Evolutionary conservation across 306 rosid species (phyloP).

Genomic region (Medicago arabica): DNA sequence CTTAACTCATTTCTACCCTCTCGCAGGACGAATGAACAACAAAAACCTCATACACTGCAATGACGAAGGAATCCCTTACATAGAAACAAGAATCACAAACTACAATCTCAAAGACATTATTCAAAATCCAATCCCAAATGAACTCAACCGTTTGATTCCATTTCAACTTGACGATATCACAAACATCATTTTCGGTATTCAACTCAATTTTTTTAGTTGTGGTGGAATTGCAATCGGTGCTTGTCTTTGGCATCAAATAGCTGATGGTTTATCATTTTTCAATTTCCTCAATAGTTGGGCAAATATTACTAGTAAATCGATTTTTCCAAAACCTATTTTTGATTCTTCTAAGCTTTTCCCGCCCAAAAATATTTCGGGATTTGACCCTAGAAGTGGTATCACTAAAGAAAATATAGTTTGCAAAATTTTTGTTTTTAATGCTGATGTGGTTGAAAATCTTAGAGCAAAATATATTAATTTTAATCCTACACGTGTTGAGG

Average conservation of each 20-base stretch:
- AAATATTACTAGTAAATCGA: constrained; percentile 21
- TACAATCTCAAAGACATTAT: constrained; percentile 46
- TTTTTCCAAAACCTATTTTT: constrained; percentile 44
- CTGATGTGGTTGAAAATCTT: not conserved
- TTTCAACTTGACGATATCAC: constrained; percentile 49
- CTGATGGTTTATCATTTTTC: constrained; percentile 54
- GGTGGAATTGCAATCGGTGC: constrained; percentile 62
- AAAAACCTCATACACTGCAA: constrained; percentile 49
- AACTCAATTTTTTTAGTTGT: constrained; percentile 56
- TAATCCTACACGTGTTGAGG: not conserved
- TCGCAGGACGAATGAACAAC: constrained; percentile 51
- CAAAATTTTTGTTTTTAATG: constrained; percentile 52
- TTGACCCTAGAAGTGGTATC: constrained; percentile 44
- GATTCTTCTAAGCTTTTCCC: constrained; percentile 62
- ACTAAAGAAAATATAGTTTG: constrained; percentile 45
- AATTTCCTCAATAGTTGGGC: constrained; percentile 58
- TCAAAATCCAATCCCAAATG: constrained; percentile 45
- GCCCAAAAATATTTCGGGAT: constrained; percentile 45
- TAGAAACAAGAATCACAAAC: constrained; percentile 48
- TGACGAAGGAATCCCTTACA: constrained; percentile 57
- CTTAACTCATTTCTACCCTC: constrained; percentile 50
- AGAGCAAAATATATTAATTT: not conserved
- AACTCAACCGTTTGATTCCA: constrained; percentile 56
- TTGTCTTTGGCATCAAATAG: constrained; percentile 65
- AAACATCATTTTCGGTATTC: constrained; percentile 54